phyloP scores from a whole-genome alignment of 2,329 filamentous ascomycete species.

The Monosporascus ibericus region DNA sequence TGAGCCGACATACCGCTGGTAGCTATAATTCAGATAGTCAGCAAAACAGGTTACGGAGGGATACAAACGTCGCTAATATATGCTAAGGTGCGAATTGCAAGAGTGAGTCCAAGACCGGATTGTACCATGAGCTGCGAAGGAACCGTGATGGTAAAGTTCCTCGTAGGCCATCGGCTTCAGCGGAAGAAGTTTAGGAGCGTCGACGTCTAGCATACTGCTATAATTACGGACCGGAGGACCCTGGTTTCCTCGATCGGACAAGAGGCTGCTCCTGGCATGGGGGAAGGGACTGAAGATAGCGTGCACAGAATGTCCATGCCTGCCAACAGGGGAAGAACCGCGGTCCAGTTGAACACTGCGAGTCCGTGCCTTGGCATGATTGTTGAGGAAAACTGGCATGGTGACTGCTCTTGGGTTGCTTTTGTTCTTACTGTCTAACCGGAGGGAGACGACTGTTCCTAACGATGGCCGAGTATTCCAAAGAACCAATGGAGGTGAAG shows the following conservation, averaged over 20 bases:
- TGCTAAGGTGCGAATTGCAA: conserved; percentile 17
- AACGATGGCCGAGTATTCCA: conserved; percentile 29
- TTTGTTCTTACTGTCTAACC: conserved; percentile 13
- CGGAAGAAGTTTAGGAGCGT: conserved; percentile 39
- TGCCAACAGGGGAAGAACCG: conserved; percentile 1
- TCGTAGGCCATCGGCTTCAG: conserved; percentile 39
- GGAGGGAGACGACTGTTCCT: conserved; percentile 25
- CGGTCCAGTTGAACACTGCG: conserved; percentile 44
- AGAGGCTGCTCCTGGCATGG: conserved; percentile 28
- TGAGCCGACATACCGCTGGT: conserved; percentile 31
- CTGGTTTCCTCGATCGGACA: conserved; percentile 29
- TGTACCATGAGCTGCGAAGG: conserved; percentile 16
- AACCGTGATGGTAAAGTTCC: conserved; percentile 34
- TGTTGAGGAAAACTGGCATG: conserved; percentile 37
- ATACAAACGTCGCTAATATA: conserved; percentile 9
- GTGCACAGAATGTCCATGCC: conserved; percentile 10
- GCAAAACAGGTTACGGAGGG: conserved; percentile 14
- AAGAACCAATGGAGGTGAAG: conserved; percentile 26
- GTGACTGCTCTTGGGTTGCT: conserved; percentile 14
- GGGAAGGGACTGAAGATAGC: conserved; percentile 18
- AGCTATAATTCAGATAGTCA: conserved; percentile 34
- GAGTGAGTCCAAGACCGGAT: conserved; percentile 11
- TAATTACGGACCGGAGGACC: conserved; percentile 30
- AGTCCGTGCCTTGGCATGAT: conserved; percentile 38
- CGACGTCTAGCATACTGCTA: conserved; percentile 50